Conservation (phyloP, 345 rosid species). For the Anacardium occidentale region DNA sequence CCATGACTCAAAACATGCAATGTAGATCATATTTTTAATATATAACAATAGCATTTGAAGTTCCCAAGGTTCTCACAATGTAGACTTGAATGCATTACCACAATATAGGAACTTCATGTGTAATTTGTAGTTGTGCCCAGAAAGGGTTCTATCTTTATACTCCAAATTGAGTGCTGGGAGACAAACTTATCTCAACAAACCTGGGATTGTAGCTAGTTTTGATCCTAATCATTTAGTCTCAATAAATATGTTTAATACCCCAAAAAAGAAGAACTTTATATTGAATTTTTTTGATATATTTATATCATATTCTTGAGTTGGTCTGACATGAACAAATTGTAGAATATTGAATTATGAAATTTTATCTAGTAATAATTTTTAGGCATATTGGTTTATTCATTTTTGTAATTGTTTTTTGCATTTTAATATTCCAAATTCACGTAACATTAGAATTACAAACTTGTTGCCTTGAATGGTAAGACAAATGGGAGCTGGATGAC, state of each 20-base stretch:
- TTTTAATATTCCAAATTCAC: too few relatives aligned
- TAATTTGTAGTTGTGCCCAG: slow-evolving; percentile 72
- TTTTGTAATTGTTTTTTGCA: too few relatives aligned
- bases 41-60: not conserved
- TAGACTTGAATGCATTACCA: not conserved
- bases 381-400: not conserved
- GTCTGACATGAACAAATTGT: too few relatives aligned
- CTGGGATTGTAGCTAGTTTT: slow-evolving; percentile 35
- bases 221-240: slow-evolving; percentile 12
- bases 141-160: slow-evolving; percentile 59
- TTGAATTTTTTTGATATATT: too few relatives aligned
- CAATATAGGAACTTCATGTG: not conserved
- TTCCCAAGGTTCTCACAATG: not conserved
- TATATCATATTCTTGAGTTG: too few relatives aligned
- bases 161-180: slow-evolving; percentile 80
- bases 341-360: not conserved
- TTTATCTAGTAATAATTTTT: too few relatives aligned
- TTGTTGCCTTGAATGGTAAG: too few relatives aligned
- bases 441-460: too few relatives aligned
- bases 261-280: too few relatives aligned
- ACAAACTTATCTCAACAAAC: slow-evolving; percentile 72
- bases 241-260: too few relatives aligned
- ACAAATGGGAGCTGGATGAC: too few relatives aligned
- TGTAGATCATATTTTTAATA: not conserved
- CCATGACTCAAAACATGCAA: not conserved